Base-by-base conservation (phyloP, 768 basidiomycete species). In the Mycena vitilis region DNA sequence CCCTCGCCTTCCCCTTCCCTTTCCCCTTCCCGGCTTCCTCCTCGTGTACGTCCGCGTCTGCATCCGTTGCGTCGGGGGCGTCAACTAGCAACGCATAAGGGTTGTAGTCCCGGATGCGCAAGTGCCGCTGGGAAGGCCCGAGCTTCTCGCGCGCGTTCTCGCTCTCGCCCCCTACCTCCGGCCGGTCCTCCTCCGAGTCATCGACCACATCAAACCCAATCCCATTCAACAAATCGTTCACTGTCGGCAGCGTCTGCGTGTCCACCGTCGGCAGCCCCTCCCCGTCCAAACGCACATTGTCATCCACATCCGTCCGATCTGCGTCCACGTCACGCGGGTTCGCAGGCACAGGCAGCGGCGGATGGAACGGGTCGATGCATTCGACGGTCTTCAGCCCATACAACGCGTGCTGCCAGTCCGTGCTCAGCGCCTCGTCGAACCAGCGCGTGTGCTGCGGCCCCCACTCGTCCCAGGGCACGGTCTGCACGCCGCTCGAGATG, bases 351-450 rank as follows among this genome's bases (percentile, higher is more conserved):
- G 70, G 66, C 25, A 36, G 63, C 38, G 60, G 22, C 61, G 66
- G 60, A 51, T 66, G 73, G 60, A 63, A 66, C 42, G 69, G 60
- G 62, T 73, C 71, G 12, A 86, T 76, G 68, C 81, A 84, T 67
- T 87, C 87, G 11, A 85, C 81, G 8, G 86, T 84, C 25, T 86
- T 78, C 63, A 84, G 75, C 8, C 87, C 87, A 70, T 85, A 85
- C 36, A 86, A 79, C 22, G 86, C 84, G 70, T 87, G 84, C 73
- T 88, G 85, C 86, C 86, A 87, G 71, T 88, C 85, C 7, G 84
- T 85, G 72, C 80, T 83, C 49, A 85, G 72, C 55, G 77, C 77
- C 70, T 86, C 85, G 61, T 81, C 79, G 69, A 88, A 88, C 87
- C 87, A 88, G 13, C 87, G 83, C 11, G 87, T 87, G 70, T 78